Percentiles rank a stretch among this genome's conserved stretches.
phyloP scores from a whole-genome alignment of 805 yeast species.

The Candida glaebosa region DNA sequence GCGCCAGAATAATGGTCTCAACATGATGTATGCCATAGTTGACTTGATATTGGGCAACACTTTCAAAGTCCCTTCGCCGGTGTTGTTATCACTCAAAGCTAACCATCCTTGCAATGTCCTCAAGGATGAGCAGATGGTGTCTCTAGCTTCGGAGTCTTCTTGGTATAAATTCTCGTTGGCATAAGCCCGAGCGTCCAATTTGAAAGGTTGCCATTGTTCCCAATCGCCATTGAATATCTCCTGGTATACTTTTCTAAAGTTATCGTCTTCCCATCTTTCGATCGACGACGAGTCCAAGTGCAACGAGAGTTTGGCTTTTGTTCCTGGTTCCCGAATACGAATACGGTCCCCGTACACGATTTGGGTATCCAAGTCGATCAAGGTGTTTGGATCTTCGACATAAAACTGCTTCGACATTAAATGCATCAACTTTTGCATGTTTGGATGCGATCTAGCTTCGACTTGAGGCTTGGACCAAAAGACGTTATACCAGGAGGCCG shows the following conservation, averaged over 20 bases:
- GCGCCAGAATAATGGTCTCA: slow-evolving; percentile 37
- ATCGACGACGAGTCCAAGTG: slow-evolving; percentile 40
- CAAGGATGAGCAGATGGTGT: slow-evolving; percentile 29
- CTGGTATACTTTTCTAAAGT: slow-evolving; percentile 32
- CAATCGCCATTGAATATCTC: slow-evolving; percentile 37
- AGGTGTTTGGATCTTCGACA: slow-evolving; percentile 15
- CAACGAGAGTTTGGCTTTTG: slow-evolving; percentile 28
- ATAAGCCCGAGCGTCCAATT: slow-evolving; percentile 27
- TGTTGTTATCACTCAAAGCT: slow-evolving; percentile 31
- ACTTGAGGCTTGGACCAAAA: slow-evolving; percentile 40
- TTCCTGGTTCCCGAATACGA: slow-evolving; percentile 38
- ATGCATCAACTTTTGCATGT: slow-evolving; percentile 24
- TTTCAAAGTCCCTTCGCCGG: slow-evolving; percentile 39
- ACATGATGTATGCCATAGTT: slow-evolving; percentile 34
- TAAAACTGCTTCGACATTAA: slow-evolving; percentile 13
- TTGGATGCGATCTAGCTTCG: slow-evolving; percentile 36
- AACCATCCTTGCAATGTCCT: slow-evolving; percentile 46
- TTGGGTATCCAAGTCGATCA: slow-evolving; percentile 27
- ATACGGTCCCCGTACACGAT: slow-evolving; percentile 40
- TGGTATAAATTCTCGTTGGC: slow-evolving; percentile 33
- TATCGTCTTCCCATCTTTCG: slow-evolving; percentile 45
- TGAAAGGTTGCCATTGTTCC: slow-evolving; percentile 43
- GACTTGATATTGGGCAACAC: slow-evolving; percentile 34
- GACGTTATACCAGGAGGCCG: slow-evolving; percentile 31
- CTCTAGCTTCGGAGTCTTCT: slow-evolving; percentile 9